These are phyloP conservation scores for Suillus decipiens DNA, from an alignment of 768 basidiomycete genomes.

Conservation along the genomic window DNA sequence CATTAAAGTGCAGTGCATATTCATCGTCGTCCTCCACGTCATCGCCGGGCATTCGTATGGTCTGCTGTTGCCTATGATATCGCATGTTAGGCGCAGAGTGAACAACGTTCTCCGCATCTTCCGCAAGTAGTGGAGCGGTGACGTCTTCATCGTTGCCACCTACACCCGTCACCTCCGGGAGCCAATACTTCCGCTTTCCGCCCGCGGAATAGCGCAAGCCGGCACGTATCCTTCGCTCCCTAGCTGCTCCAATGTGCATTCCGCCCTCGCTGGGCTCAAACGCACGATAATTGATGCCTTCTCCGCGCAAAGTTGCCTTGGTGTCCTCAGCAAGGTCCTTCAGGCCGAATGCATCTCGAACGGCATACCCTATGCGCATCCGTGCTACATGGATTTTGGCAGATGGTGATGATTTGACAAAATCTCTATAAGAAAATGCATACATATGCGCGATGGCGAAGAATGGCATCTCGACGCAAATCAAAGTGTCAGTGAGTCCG, in stretches of 20 bases:
- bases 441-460: conserved; percentile 95
- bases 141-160: conserved; percentile 57
- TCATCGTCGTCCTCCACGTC: conserved; percentile 38
- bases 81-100: conserved; percentile 62
- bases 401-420: conserved; percentile 53
- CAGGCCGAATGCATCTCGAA: conserved; percentile 84
- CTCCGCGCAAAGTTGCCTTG: conserved; percentile 77
- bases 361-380: conserved; percentile 85
- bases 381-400: conserved; percentile 66
- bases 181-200: conserved; percentile 95
- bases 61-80: conserved; percentile 23
- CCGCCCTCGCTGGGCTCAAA: conserved; percentile 96
- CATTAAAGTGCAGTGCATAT: conserved; percentile 29
- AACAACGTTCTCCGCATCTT: conserved; percentile 63
- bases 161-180: conserved; percentile 61
- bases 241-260: conserved; percentile 86
- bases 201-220: conserved; percentile 90
- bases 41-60: conserved; percentile 21
- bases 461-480: conserved; percentile 96
- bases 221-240: conserved; percentile 86
- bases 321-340: conserved; percentile 88
- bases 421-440: conserved; percentile 91
- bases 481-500: conserved; percentile 85
- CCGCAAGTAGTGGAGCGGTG: conserved; percentile 71
- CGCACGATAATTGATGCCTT: conserved; percentile 93